These are phyloP conservation scores for Plasmodium falciparum DNA, from an alignment of 169 alveolate species.

Conservation along the genomic window DNA sequence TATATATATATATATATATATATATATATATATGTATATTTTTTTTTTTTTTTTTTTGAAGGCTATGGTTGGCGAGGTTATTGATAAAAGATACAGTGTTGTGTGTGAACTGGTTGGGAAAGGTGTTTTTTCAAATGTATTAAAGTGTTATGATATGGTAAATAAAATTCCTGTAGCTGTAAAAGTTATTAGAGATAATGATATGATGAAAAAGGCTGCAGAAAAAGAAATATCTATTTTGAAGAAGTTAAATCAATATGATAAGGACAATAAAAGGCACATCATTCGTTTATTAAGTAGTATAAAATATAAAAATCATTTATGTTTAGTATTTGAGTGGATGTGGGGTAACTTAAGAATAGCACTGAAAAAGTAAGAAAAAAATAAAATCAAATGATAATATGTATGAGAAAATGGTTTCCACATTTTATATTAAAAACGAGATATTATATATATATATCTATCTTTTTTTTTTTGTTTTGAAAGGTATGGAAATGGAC, in stretches of 20 bases:
- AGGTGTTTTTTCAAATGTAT: constrained; percentile 92
- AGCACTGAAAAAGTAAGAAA: constrained; percentile 85
- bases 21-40: neutral
- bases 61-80: constrained; percentile 92
- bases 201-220: constrained; percentile 94
- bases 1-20: neutral
- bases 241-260: constrained; percentile 85
- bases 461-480: neutral
- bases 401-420: neutral
- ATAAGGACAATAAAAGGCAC: constrained; percentile 87
- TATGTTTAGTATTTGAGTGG: constrained; percentile 94
- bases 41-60: constrained; percentile 14
- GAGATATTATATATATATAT: neutral
- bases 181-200: constrained; percentile 90
- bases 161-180: constrained; percentile 85
- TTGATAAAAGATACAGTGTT: constrained; percentile 89
- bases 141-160: constrained; percentile 85
- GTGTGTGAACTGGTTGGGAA: constrained; percentile 90
- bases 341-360: constrained; percentile 91
- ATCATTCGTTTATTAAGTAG: constrained; percentile 87
- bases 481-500: constrained; percentile 87
- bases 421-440: neutral
- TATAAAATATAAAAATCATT: constrained; percentile 90
- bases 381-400: constrained; percentile 18
- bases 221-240: constrained; percentile 92